Conservation (phyloP, 1,284 basidiomycete species). For the Leccinum griseonigrum region DNA sequence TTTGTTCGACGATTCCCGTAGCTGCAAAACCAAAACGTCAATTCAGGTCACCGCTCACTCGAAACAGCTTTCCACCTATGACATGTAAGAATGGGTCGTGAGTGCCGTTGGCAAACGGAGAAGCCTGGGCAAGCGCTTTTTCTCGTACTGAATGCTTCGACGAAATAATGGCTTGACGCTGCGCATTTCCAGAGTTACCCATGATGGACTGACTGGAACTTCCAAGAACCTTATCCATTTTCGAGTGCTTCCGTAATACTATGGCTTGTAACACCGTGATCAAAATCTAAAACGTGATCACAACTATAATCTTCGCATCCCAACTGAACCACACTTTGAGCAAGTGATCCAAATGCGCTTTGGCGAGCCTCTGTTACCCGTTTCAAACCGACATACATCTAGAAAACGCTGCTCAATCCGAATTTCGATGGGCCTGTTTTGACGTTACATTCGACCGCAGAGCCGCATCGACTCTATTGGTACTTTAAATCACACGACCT, state of each 20-base stretch:
- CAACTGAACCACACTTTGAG: not conserved
- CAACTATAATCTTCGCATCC: too few species aligned
- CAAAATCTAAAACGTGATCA: too few species aligned
- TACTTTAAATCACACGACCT: conserved; percentile 7
- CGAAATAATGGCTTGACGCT: conserved; percentile 23
- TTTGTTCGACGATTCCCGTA: conserved; percentile 58
- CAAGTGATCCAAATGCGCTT: not conserved
- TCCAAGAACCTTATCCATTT: not conserved
- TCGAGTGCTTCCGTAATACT: not conserved
- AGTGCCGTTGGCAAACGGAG: conserved; percentile 14
- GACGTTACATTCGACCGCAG: too few species aligned
- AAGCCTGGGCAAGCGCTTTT: conserved; percentile 22
- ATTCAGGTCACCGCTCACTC: not conserved
- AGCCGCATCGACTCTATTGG: too few species aligned
- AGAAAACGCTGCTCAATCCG: too few species aligned
- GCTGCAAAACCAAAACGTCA: conserved; percentile 38
- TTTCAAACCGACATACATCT: too few species aligned
- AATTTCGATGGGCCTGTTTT: too few species aligned
- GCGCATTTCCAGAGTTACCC: conserved; percentile 2
- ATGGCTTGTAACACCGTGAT: too few species aligned
- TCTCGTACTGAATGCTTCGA: conserved; percentile 23
- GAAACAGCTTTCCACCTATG: not conserved
- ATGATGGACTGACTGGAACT: conserved; percentile 40
- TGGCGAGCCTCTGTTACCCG: not conserved
- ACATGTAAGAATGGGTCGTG: conserved; percentile 11